Evolutionary conservation across 1,139 yeast genomes (phyloP).

Genomic region (Cylindricascospora bacillispora): DNA sequence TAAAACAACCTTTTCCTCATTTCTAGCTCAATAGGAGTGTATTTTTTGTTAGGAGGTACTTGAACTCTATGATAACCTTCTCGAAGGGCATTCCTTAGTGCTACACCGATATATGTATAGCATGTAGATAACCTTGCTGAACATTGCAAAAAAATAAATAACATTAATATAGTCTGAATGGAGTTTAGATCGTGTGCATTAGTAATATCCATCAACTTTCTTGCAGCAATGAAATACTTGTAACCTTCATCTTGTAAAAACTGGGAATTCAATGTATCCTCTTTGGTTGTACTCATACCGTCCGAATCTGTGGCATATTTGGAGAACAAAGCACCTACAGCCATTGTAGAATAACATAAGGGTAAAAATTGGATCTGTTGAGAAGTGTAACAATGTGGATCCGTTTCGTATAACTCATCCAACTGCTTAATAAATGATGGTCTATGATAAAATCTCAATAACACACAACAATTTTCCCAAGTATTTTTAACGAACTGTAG

Average conservation of each 20-base stretch:
- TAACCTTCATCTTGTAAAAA: conserved; percentile 70
- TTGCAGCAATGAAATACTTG: conserved; percentile 75
- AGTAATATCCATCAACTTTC: conserved; percentile 66
- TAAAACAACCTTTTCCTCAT: conserved; percentile 76
- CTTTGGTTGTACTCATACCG: conserved; percentile 9
- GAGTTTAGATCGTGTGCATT: conserved; percentile 53
- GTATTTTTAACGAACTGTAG: conserved; percentile 61
- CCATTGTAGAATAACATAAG: conserved; percentile 58
- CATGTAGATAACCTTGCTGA: conserved; percentile 85
- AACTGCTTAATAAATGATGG: conserved; percentile 60
- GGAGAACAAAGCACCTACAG: conserved; percentile 65
- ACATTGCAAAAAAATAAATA: conserved; percentile 72
- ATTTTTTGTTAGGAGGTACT: conserved; percentile 26
- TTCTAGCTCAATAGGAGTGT: conserved; percentile 76
- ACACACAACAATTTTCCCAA: conserved; percentile 82
- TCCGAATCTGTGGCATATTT: conserved; percentile 25
- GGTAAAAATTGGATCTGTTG: conserved; percentile 64
- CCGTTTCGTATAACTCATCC: conserved; percentile 50
- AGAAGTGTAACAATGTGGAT: conserved; percentile 52
- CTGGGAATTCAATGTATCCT: conserved; percentile 27
- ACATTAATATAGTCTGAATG: conserved; percentile 57
- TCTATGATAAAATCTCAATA: conserved; percentile 76
- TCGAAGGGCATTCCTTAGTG: conserved; percentile 71
- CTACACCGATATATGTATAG: conserved; percentile 87
- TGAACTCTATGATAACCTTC: conserved; percentile 80